Evolutionary conservation across 108 stramenopile species (phyloP).

Genomic region (Skeletonema tropicum): DNA sequence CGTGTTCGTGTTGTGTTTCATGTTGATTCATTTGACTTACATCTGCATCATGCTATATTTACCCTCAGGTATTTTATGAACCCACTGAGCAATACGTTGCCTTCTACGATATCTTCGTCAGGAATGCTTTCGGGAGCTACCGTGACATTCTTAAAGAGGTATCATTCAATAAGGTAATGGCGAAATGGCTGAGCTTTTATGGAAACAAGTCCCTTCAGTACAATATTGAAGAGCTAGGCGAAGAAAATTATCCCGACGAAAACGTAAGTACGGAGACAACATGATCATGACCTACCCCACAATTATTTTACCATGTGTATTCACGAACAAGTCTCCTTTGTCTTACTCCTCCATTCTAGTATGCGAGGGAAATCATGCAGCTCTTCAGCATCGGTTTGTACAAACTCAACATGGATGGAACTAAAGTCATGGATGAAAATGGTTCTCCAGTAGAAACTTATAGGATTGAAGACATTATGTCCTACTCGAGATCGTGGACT

Average conservation of each 20-base stretch:
- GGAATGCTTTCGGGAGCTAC: slow-evolving; percentile 47
- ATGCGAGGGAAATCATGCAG: slow-evolving; percentile 67
- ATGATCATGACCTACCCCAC: too few species aligned
- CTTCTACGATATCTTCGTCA: slow-evolving; percentile 52
- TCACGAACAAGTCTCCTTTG: too few species aligned
- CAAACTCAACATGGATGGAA: slow-evolving; percentile 58
- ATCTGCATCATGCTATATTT: too few species aligned
- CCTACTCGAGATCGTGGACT: slow-evolving; percentile 46
- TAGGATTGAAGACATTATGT: slow-evolving; percentile 51
- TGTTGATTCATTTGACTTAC: too few species aligned
- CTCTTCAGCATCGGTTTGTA: slow-evolving; percentile 62
- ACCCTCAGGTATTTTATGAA: too few species aligned
- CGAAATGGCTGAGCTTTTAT: slow-evolving; percentile 55
- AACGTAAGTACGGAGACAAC: background rate
- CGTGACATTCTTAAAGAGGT: slow-evolving; percentile 43
- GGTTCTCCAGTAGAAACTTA: slow-evolving; percentile 47
- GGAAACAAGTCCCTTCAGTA: slow-evolving; percentile 34
- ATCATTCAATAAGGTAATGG: slow-evolving; percentile 62
- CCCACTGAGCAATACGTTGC: background rate
- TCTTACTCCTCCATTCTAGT: slow-evolving; percentile 8
- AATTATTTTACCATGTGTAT: too few species aligned
- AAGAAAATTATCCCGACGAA: slow-evolving; percentile 23
- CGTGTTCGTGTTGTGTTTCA: too few species aligned
- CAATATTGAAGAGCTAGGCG: slow-evolving; percentile 11
- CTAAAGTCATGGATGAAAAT: slow-evolving; percentile 29